phyloP scores from a whole-genome alignment of 805 yeast species.

The Candida berthetii region DNA sequence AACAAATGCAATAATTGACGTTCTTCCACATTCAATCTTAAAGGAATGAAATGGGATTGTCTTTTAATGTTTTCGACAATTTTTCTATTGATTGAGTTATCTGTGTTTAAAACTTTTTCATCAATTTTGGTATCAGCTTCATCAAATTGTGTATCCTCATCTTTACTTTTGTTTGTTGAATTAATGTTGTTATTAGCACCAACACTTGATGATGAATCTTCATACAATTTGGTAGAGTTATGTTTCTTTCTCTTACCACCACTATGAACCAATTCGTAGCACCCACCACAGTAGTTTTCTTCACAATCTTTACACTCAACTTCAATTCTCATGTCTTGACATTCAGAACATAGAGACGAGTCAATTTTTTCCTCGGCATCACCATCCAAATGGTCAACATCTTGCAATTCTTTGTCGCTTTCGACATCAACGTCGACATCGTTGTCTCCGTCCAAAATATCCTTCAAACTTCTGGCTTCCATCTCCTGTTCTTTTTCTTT shows the following conservation, averaged over 20 bases:
- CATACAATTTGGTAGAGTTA: conserved; percentile 22
- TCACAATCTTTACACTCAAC: conserved; percentile 56
- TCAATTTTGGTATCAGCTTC: conserved; percentile 3
- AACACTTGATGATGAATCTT: conserved; percentile 12
- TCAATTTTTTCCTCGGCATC: conserved; percentile 24
- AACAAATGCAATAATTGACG: conserved; percentile 59
- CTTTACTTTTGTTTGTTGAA: conserved; percentile 1
- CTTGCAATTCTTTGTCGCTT: conserved; percentile 3
- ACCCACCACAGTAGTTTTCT: conserved; percentile 64
- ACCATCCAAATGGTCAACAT: conserved; percentile 10
- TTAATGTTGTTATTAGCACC: conserved; percentile 12
- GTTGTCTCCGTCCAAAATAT: conserved; percentile 31
- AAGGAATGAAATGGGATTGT: conserved; percentile 54
- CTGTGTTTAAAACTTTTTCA: conserved; percentile 7
- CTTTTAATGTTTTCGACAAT: conserved; percentile 24
- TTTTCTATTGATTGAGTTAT: conserved; percentile 7
- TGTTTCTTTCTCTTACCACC: conserved; percentile 58
- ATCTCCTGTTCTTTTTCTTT: neutral
- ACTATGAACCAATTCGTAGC: conserved; percentile 61
- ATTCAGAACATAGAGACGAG: conserved; percentile 54
- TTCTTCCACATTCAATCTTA: conserved; percentile 63
- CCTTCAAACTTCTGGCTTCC: conserved; percentile 23
- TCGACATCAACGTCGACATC: conserved; percentile 22
- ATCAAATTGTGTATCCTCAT: neutral
- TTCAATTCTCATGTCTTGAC: conserved; percentile 68